Base-by-base conservation (phyloP, 495 filamentous ascomycete genomes). In the Aspergillus olivimuriae region DNA sequence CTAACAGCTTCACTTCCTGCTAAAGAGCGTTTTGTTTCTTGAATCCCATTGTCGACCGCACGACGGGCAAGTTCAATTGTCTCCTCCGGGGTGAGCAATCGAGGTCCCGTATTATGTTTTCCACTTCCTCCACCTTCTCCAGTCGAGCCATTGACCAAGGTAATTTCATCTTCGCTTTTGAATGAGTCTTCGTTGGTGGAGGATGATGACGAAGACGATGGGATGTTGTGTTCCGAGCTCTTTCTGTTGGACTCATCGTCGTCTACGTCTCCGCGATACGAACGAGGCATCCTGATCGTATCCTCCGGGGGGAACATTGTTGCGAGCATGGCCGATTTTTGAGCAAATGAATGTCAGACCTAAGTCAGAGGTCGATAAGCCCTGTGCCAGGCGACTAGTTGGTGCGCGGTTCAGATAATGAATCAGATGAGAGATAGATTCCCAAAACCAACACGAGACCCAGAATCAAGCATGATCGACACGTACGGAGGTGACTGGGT, bases 1-100 rank as follows among this genome's bases (percentile, higher is more conserved):
- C 75, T 82, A 15, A 86, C 77, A 40, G 75, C 80, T 43, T 82
- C 82, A 26, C 74, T 80, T 41, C 82, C 82, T 30, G 81, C 78
- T 16, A 80, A 71, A 44, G 83, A 80, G 19, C 76, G 79, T 55
- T 84, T 80, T 31, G 80, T 82, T 48, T 85, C 82, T 51, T 80
- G 72, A 15, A 81, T 73, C 4, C 83, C 84, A 56, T 68, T 74
- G 36, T 82, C 76, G 62, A 88, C 83, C 3, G 81, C 77, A 28
- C 81, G 73, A 28, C 74, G 72, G 34, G 81, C 82, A 18, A 86
- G 66, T 20, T 74, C 71, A 35, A 76, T 63, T 1, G 69, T 74
- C 44, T 78, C 73, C 23, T 74, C 70, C 0, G 47, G 60, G 1
- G 60, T 55, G 18, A 72, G 55, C 22, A 57, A 22, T 44, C 61